phyloP scores from a whole-genome alignment of 2,329 filamentous ascomycete species.

The Trichoderma oligosporum region DNA sequence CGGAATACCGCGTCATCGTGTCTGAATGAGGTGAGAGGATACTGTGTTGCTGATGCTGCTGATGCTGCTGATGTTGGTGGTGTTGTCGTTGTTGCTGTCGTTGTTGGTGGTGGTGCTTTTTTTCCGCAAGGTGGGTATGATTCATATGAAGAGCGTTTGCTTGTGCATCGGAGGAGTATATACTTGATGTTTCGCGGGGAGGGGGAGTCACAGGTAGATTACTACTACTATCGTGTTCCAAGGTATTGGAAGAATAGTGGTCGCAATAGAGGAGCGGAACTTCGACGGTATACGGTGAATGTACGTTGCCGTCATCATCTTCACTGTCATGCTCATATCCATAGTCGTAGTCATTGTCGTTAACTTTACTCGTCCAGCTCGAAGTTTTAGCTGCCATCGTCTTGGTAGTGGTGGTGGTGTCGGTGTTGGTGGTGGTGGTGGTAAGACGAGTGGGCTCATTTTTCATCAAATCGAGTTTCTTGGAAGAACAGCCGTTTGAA shows the following conservation, averaged over 20 bases:
- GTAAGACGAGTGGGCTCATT: background rate
- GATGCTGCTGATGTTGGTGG: background rate
- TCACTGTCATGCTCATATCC: no score
- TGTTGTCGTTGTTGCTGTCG: no score
- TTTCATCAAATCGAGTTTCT: no score
- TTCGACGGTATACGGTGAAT: background rate
- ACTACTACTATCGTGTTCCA: background rate
- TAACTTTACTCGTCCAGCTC: background rate
- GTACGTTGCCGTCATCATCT: background rate
- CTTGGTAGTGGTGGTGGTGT: no score
- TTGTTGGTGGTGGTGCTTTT: no score
- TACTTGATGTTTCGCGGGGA: background rate
- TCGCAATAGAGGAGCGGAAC: background rate
- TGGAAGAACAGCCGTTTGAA: no score
- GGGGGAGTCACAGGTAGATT: background rate
- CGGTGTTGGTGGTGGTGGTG: no score
- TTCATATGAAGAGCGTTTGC: no score
- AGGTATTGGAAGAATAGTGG: no score
- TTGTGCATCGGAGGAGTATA: background rate
- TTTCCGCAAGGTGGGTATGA: no score
- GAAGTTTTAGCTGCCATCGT: background rate
- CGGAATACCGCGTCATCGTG: background rate
- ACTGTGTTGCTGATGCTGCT: background rate
- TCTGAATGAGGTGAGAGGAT: background rate
- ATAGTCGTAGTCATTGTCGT: background rate